Evolutionary conservation across 352 stramenopile genomes (phyloP).

Genomic region (Elongisporangium prolatum): DNA sequence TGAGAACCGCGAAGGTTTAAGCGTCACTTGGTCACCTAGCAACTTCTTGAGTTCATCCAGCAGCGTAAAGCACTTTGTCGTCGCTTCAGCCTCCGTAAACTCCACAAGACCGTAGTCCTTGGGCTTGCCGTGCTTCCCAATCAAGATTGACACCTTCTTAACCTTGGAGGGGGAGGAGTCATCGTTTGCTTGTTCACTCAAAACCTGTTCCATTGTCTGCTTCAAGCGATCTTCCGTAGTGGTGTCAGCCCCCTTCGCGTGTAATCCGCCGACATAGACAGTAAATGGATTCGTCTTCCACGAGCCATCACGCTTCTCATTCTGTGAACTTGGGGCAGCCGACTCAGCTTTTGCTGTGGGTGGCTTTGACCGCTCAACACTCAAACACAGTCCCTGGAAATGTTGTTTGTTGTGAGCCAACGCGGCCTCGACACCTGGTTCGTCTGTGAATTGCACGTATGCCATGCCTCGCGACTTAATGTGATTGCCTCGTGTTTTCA

Average conservation of each 20-base stretch:
- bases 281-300: constrained; percentile 51
- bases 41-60: constrained; percentile 22
- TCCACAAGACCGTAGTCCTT: constrained; percentile 73
- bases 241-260: constrained; percentile 12
- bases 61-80: constrained; percentile 23
- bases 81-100: constrained; percentile 25
- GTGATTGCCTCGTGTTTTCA: constrained; percentile 51
- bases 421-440: constrained; percentile 28
- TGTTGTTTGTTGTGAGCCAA: constrained; percentile 25
- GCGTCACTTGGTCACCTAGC: constrained; percentile 43
- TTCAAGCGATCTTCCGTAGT: constrained; percentile 37
- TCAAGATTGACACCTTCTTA: constrained; percentile 45
- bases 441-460: constrained; percentile 61
- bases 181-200: constrained; percentile 11
- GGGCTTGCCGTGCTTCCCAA: constrained; percentile 45
- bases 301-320: constrained; percentile 15
- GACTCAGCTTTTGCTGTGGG: constrained; percentile 9
- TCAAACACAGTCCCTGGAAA: constrained; percentile 34
- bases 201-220: constrained; percentile 26
- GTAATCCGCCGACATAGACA: constrained; percentile 49
- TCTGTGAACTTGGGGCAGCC: constrained; percentile 3
- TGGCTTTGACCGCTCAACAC: constrained; percentile 49
- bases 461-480: constrained; percentile 71
- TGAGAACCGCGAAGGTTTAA: constrained; percentile 56
- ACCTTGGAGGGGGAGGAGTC: neutral